These are phyloP conservation scores for Harringtonia lauricola DNA, from an alignment of 2,329 filamentous ascomycete species.

Conservation along the genomic window DNA sequence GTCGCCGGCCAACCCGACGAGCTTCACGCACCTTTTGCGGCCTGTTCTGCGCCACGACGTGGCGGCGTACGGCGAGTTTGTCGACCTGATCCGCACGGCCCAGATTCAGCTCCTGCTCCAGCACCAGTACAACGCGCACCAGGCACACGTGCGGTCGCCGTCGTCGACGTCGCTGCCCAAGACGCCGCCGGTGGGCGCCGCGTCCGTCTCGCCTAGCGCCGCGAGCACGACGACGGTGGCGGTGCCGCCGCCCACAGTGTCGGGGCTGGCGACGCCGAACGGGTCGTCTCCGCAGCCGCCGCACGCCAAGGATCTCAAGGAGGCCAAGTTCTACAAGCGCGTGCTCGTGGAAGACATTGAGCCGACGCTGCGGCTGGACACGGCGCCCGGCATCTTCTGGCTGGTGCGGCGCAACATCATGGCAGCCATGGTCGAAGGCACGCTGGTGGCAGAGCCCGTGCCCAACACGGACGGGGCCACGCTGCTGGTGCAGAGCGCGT, in stretches of 20 bases:
- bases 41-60: slow-evolving; percentile 77
- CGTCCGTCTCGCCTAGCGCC: slow-evolving; percentile 24
- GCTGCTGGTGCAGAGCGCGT: slow-evolving; percentile 23
- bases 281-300: slow-evolving; percentile 25
- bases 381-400: slow-evolving; percentile 87
- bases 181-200: slow-evolving; percentile 30
- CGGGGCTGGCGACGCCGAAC: background rate
- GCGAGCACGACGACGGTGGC: slow-evolving; percentile 18
- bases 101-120: slow-evolving; percentile 10
- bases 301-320: slow-evolving; percentile 46
- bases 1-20: slow-evolving; percentile 49
- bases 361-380: slow-evolving; percentile 80
- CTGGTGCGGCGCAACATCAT: slow-evolving; percentile 78
- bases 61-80: slow-evolving; percentile 74
- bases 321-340: slow-evolving; percentile 90
- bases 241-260: slow-evolving; percentile 33
- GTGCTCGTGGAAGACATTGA: slow-evolving; percentile 85
- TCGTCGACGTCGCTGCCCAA: slow-evolving; percentile 27
- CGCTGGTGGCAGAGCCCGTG: slow-evolving; percentile 81
- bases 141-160: slow-evolving; percentile 50
- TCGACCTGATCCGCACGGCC: slow-evolving; percentile 60
- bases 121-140: slow-evolving; percentile 32
- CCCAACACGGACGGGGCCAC: slow-evolving; percentile 28
- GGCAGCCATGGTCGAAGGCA: slow-evolving; percentile 72
- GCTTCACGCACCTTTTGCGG: slow-evolving; percentile 73